Conservation (phyloP, 2,329 filamentous ascomycete genomes). For the Trichoderma koningii region DNA sequence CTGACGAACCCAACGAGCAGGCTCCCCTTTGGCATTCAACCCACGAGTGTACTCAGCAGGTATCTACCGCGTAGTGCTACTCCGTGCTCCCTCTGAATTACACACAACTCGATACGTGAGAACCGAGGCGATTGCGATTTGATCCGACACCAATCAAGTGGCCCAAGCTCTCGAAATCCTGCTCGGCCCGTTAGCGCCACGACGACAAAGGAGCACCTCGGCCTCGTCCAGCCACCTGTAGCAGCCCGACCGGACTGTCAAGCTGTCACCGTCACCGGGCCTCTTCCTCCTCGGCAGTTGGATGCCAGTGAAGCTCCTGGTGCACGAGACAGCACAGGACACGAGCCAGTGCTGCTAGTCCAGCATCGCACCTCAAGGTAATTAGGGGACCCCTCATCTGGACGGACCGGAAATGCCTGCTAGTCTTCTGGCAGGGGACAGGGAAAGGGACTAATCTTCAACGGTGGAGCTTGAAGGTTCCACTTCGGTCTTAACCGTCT, state of each 20-base stretch:
- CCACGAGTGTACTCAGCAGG: neutral
- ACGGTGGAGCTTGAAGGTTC: conserved; percentile 27
- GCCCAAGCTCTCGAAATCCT: neutral
- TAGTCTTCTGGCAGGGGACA: conserved; percentile 22
- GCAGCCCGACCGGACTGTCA: neutral
- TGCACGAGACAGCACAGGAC: neutral
- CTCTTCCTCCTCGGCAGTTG: conserved; percentile 15
- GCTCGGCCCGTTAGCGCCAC: conserved; percentile 7
- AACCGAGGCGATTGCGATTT: conserved; percentile 3
- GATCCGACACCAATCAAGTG: conserved; percentile 4
- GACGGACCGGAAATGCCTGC: conserved; percentile 23
- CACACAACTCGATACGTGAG: no score
- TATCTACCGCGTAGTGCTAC: conserved; percentile 1
- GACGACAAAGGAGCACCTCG: neutral
- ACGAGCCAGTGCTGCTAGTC: neutral
- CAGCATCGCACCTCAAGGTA: neutral
- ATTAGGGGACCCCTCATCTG: conserved; percentile 24
- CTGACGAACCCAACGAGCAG: neutral
- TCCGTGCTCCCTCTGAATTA: neutral
- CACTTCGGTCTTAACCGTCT: conserved; percentile 26
- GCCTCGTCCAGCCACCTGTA: neutral
- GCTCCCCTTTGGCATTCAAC: neutral
- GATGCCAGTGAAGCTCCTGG: conserved; percentile 1
- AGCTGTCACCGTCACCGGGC: neutral
- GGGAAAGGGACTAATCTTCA: conserved; percentile 21